Conservation (phyloP, 2,329 filamentous ascomycete genomes). For the Colletotrichum melonis region DNA sequence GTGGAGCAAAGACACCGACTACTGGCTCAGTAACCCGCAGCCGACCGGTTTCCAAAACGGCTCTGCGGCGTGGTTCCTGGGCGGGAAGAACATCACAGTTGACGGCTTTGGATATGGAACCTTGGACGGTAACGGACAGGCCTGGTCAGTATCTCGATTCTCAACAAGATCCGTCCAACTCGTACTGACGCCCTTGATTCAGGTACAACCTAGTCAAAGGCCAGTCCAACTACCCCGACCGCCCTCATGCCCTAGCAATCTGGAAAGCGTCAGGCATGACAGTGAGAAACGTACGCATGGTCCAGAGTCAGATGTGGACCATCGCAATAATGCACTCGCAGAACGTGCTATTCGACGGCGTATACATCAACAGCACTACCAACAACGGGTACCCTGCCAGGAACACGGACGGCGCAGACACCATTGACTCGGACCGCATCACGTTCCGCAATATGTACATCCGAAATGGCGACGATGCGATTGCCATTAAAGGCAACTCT, state of each 20-base stretch:
- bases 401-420: conserved; percentile 5
- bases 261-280: background rate
- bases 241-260: background rate
- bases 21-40: background rate
- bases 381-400: background rate
- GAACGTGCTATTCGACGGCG: conserved; percentile 1
- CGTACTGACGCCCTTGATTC: background rate
- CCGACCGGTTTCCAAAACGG: background rate
- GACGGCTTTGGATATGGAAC: background rate
- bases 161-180: background rate
- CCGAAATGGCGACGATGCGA: conserved; percentile 1
- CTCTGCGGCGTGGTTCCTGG: background rate
- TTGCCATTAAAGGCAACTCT: background rate
- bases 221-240: background rate
- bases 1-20: background rate
- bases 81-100: background rate
- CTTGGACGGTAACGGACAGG: background rate
- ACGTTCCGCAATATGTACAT: conserved; percentile 15
- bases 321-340: background rate
- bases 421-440: conserved; percentile 2
- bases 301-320: background rate
- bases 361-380: background rate
- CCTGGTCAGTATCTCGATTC: background rate
- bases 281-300: background rate
- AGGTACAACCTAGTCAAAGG: background rate